Percentiles rank a stretch among this genome's conserved stretches.
Conservation (phyloP, 2,329 filamentous ascomycete genomes). For the Epichloe amarillans region DNA sequence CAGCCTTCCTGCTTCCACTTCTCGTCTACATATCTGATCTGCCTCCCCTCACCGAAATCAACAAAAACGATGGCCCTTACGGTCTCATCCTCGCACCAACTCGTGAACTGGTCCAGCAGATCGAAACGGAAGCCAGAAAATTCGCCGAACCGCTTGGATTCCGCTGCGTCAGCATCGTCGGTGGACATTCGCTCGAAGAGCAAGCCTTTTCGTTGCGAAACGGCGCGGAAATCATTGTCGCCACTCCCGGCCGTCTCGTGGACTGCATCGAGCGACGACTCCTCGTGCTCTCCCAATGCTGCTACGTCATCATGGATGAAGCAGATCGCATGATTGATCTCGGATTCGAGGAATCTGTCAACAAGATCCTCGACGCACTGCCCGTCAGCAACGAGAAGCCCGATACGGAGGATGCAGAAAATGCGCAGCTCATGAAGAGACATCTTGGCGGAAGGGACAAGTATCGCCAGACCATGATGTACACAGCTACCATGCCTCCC, state of each 20-base stretch:
- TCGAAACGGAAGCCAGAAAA: slow-evolving; percentile 84
- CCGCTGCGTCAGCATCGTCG: slow-evolving; percentile 93
- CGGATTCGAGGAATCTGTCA: slow-evolving; percentile 93
- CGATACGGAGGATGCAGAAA: slow-evolving; percentile 81
- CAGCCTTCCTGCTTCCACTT: slow-evolving; percentile 81
- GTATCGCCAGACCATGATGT: slow-evolving; percentile 99
- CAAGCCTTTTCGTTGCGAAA: slow-evolving; percentile 82
- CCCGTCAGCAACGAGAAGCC: slow-evolving; percentile 92
- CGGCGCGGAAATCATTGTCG: slow-evolving; percentile 93
- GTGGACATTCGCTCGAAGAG: slow-evolving; percentile 88
- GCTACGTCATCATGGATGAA: slow-evolving; percentile 99
- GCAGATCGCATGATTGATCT: slow-evolving; percentile 98
- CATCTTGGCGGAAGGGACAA: slow-evolving; percentile 62
- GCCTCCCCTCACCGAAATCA: slow-evolving; percentile 70
- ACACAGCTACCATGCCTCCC: slow-evolving; percentile 94
- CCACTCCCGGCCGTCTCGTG: slow-evolving; percentile 91
- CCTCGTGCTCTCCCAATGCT: slow-evolving; percentile 87
- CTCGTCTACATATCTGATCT: slow-evolving; percentile 90
- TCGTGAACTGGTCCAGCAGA: slow-evolving; percentile 93
- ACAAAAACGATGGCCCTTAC: slow-evolving; percentile 91
- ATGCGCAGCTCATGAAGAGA: slow-evolving; percentile 70
- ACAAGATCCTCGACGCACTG: slow-evolving; percentile 90
- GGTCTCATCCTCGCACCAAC: slow-evolving; percentile 95
- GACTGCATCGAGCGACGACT: slow-evolving; percentile 93
- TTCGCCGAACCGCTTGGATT: slow-evolving; percentile 86